Evolutionary conservation across 192 early-diverging fungal species (phyloP), one percentile per base, ranked within the genome.

Genomic region (Coemansia sp.): DNA sequence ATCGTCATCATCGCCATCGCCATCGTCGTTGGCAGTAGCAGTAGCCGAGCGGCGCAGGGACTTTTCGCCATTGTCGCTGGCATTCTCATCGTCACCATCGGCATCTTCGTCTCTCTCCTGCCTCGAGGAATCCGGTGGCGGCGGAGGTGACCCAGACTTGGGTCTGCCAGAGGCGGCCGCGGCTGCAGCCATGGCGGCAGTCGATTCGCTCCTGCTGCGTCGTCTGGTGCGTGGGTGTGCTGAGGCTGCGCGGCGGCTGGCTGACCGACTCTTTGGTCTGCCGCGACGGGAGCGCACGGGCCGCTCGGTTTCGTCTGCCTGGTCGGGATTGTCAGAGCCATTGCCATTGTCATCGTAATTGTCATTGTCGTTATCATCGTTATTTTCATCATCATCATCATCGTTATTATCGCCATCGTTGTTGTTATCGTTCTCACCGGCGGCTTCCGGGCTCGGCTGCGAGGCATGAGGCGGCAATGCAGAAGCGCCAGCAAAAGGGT

Each of bases 1-100:
- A 22, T 64, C 63, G 16, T 48, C 63, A 22, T 64, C 63, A 4
- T 49, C 47, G 12, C 51, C 63, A 21, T 64, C 63, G 36, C 47
- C 62, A 5, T 64, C 63, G 12, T 42, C 63, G 12, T 51, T 48
- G 8, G 36, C 57, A 15, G 37, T 37, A 15, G 57, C 51, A 10
- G 51, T 54, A 26, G 51, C 26, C 26, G 49, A 55, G 15, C 52
- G 48, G 16, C 46, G 46, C 41, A 36, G 51, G 11, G 52, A 37
- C 56, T 58, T 56, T 15, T 48, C 57, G 15, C 58, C 57, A 4
- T 67, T 41, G 18, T 67, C 57, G 48, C 22, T 47, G 32, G 32
- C 32, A 32, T 32, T 32, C 32, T 32, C 32, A 32, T 32, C 32
- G 32, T 32, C 32, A 43, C 48, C 54, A n/a, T 66, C 55, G 8